Base-by-base conservation (phyloP, 768 basidiomycete species). In the Mycena galopus region DNA sequence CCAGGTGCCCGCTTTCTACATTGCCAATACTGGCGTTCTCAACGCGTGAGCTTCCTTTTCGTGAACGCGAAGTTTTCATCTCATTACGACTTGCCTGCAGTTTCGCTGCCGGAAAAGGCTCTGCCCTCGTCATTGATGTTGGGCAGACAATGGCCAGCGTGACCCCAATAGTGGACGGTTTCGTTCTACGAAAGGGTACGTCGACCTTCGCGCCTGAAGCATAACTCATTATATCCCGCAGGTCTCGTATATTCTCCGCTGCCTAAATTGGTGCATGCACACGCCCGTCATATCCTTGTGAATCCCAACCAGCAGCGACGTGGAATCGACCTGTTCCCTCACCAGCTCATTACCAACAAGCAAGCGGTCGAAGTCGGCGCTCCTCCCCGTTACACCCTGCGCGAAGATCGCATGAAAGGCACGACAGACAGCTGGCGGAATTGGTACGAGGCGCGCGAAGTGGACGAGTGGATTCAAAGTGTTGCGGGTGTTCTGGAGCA, bases 161-260 rank as follows among this genome's bases (percentile, higher is more conserved):
- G 17, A 96, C 96, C 1, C 98, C 98, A 7, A 94, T 99, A 23
- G 96, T 97, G 5, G 98, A 99, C 76, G 98, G 98, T 5, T 99
- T 98, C 78, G 98, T 99, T 51, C 90, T 99, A 53, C 88, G 97
- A 77, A 98, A 97, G 89, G 97, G 97, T 93, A 55, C 55, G 56
- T 57, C 21, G 27, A 29, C 14, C 9, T 55, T 29, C 14, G 1
- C 7, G n/a, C 21, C 27, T 11, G 29, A 50, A 59, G 35, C 12
- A 30, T 30, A 47, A 21, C 35, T 58, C 4, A 59, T 25, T 21
- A 57, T 53, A 67, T 60, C 53, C 42, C 32, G 47, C 23, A 98
- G 97, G 96, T 55, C 92, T 98, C 27, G 83, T 88, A 25, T 90
- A 90, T 77, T 95, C 95, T 42, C 78, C 91, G 8, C 85, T 96